Conservation (phyloP, 495 filamentous ascomycete genomes). For the Daldinia decipiens region DNA sequence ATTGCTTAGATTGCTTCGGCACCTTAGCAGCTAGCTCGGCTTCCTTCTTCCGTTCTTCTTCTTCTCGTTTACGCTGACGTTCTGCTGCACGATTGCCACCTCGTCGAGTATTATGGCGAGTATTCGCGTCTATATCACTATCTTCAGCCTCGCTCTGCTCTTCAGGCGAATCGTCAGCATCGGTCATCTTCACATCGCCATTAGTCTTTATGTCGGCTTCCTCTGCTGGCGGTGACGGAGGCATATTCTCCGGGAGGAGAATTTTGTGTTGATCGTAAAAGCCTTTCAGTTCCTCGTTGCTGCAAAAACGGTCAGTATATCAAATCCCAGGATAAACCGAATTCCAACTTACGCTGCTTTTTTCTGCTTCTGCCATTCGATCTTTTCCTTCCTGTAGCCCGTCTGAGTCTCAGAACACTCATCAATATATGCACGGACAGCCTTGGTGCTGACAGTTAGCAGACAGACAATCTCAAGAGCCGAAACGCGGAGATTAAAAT, state of each 20-base stretch:
- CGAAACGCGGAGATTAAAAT: conserved; percentile 83
- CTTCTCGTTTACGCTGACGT: conserved; percentile 85
- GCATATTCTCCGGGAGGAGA: conserved; percentile 78
- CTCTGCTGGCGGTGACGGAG: conserved; percentile 71
- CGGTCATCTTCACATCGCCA: conserved; percentile 70
- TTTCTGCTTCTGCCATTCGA: conserved; percentile 84
- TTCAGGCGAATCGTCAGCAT: conserved; percentile 67
- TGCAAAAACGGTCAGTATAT: conserved; percentile 51
- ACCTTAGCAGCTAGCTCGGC: conserved; percentile 83
- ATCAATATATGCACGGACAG: conserved; percentile 87
- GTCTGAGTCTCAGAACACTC: conserved; percentile 94
- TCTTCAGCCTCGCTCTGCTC: conserved; percentile 70
- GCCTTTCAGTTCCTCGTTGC: conserved; percentile 81
- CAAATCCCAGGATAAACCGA: conserved; percentile 3
- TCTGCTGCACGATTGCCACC: conserved; percentile 81
- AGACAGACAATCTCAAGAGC: conserved; percentile 88
- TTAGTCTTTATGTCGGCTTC: conserved; percentile 55
- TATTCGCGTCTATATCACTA: conserved; percentile 70
- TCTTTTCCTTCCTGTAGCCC: conserved; percentile 90
- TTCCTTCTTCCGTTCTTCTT: conserved; percentile 81
- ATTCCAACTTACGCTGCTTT: conserved; percentile 79
- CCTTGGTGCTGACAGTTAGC: conserved; percentile 85
- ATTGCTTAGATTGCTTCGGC: conserved; percentile 84
- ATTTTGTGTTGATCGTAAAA: conserved; percentile 90
- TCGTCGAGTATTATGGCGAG: conserved; percentile 78